Conservation (phyloP, 495 filamentous ascomycete species). For the Cryomyces minteri region DNA sequence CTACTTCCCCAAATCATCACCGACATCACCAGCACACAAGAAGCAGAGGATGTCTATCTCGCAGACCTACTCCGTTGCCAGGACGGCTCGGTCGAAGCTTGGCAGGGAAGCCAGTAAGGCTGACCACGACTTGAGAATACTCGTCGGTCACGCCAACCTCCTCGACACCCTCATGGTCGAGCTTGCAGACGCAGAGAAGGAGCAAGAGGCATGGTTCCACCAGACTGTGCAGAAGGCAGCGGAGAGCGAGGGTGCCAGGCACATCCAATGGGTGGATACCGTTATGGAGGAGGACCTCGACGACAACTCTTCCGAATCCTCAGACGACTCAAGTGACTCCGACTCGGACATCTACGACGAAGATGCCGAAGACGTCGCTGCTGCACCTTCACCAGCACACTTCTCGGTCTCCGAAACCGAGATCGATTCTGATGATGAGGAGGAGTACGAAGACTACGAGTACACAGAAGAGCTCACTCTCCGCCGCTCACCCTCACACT, state of each 20-base stretch:
- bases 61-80: conserved; percentile 93
- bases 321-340: conserved; percentile 12
- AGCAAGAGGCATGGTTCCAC: conserved; percentile 98
- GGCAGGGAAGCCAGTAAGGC: conserved; percentile 69
- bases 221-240: conserved; percentile 64
- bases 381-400: conserved; percentile 22
- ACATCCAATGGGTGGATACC: conserved; percentile 78
- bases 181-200: conserved; percentile 80
- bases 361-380: conserved; percentile 17
- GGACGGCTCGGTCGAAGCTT: conserved; percentile 91
- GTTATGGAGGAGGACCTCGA: conserved; percentile 54
- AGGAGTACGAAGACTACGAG: conserved; percentile 50
- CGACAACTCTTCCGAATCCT: conserved; percentile 27
- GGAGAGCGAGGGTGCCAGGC: conserved; percentile 36
- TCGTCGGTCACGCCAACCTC: conserved; percentile 95
- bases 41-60: conserved; percentile 86
- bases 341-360: conserved; percentile 14
- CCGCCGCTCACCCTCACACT: conserved; percentile 40
- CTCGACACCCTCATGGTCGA: conserved; percentile 93
- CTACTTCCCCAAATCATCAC: conserved; percentile 5
- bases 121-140: conserved; percentile 84
- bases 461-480: conserved; percentile 48
- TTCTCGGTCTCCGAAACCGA: conserved; percentile 9
- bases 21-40: conserved; percentile 27
- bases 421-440: conserved; percentile 10